Base-by-base conservation (phyloP, 768 basidiomycete species). In the Boletus speciosus region DNA sequence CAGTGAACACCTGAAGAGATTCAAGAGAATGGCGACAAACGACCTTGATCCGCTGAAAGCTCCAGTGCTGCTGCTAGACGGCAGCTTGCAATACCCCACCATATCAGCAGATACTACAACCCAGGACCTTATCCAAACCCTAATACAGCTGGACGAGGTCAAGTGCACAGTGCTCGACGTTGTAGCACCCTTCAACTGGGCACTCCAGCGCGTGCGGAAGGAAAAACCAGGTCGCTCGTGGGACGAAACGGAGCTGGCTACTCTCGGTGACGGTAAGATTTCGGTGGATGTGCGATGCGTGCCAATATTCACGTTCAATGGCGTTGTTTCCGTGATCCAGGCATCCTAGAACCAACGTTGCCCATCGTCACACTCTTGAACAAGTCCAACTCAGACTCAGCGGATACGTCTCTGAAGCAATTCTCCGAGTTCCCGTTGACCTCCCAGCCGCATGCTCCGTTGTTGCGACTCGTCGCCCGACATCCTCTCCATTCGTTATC, bases 361-460 rank as follows among this genome's bases (percentile, higher is more conserved):
- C 71, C 64, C 43, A 71, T 89, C 51, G 79, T 80, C 0, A 81
- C 83, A 3, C 70, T 88, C 12, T 66, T 88, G 25, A 73, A 77
- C 62, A 53, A 76, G 12, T 63, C 73, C 21, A 60, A 70, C 43
- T 65, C 69, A 36, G 68, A 62, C 21, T 49, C 72, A 2, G 62
- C 38, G n/a, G 37, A 51, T n/a, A 3, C 41, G 0, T 57, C 72
- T 40, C 69, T 78, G 47, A 76, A 80, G 25, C 81, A 81, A 57
- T 90, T 89, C 71, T 86, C 87, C 14, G 76, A 83, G 4, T 90
- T 89, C 62, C 80, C 82, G 8, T 71, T 87, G 59, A 86, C 86
- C 2, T 78, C 80, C 0, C 85, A 87, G 66, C 73, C 88, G 36
- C 86, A 87, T 62, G 74, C 74, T 3, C 85, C 90, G 10, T 70